Percentiles rank a stretch among this genome's conserved stretches.
phyloP scores from a whole-genome alignment of 108 stramenopile species.

The Cyclotella baltica region DNA sequence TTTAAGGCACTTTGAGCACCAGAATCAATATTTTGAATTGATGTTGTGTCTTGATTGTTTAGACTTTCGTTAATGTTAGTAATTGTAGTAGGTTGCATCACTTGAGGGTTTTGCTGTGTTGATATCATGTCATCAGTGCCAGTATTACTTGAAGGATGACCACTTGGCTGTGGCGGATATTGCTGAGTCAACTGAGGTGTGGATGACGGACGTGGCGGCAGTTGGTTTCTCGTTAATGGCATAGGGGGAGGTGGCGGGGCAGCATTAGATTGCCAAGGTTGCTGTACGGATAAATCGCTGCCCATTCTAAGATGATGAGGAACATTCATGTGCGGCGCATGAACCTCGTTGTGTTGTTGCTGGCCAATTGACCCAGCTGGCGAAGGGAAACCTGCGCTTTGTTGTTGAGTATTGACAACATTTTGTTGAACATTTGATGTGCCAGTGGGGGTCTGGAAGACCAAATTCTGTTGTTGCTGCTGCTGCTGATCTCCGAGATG shows the following conservation, averaged over 20 bases:
- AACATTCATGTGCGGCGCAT: conserved; percentile 12
- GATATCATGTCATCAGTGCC: conserved; percentile 6
- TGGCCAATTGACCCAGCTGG: neutral
- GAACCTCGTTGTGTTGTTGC: conserved; percentile 19
- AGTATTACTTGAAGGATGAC: conserved; percentile 25
- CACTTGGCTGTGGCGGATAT: conserved; percentile 12
- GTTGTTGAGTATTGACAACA: conserved; percentile 13
- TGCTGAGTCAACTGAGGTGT: conserved; percentile 41
- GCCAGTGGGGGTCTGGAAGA: conserved; percentile 8
- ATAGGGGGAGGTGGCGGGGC: conserved; percentile 23
- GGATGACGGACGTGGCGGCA: conserved; percentile 32
- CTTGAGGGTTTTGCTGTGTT: neutral
- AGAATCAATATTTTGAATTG: conserved; percentile 6
- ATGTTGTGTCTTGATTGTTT: neutral
- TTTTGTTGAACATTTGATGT: conserved; percentile 14
- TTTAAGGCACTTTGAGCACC: neutral
- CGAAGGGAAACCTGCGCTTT: conserved; percentile 17
- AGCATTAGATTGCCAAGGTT: conserved; percentile 37
- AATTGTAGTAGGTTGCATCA: neutral
- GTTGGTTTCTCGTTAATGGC: conserved; percentile 13
- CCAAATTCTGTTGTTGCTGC: conserved; percentile 10
- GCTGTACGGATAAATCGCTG: conserved; percentile 29
- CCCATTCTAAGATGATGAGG: conserved; percentile 32
- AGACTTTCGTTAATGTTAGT: neutral
- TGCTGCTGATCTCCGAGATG: conserved; percentile 8